Percentiles rank a stretch among this genome's conserved stretches.
phyloP scores from a whole-genome alignment of 306 rosid genomes.

The Abrus pulchellus region DNA sequence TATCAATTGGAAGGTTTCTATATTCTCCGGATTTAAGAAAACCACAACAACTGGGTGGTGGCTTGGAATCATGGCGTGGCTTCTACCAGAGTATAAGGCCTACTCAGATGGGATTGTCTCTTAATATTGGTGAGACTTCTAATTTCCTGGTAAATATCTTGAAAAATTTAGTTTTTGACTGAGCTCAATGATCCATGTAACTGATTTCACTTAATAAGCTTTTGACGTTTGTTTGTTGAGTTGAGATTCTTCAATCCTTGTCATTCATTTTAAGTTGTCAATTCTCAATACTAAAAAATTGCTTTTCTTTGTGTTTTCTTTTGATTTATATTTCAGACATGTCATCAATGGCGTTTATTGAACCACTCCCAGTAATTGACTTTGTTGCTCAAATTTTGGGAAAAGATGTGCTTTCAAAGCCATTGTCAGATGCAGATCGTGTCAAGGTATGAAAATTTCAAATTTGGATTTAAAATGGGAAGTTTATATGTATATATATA shows the following conservation, averaged over 20 bases:
- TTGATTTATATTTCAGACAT: slow-evolving; percentile 45
- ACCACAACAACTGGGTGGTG: slow-evolving; percentile 60
- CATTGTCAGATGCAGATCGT: slow-evolving; percentile 59
- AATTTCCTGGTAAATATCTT: too few relatives aligned
- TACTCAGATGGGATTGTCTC: slow-evolving; percentile 62
- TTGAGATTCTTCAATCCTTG: neutral
- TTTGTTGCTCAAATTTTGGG: slow-evolving; percentile 63
- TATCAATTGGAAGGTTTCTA: slow-evolving; percentile 58
- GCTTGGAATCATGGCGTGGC: slow-evolving; percentile 64
- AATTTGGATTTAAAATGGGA: too few relatives aligned
- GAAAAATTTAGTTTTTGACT: too few relatives aligned
- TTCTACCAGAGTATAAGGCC: slow-evolving; percentile 65
- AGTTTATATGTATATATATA: too few relatives aligned
- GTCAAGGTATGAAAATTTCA: slow-evolving; percentile 48
- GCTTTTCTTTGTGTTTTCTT: neutral
- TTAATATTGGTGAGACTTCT: slow-evolving; percentile 55
- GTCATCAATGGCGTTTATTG: slow-evolving; percentile 64
- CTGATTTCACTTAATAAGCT: too few relatives aligned
- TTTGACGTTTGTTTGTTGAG: neutral
- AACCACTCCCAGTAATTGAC: slow-evolving; percentile 62
- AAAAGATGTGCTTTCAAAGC: slow-evolving; percentile 56
- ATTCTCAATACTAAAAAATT: slow-evolving; percentile 11
- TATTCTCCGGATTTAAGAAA: slow-evolving; percentile 58
- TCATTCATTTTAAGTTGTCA: neutral
- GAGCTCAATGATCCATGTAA: too few relatives aligned